phyloP scores from a whole-genome alignment of 257 asterid genomes.

The Ajuga chamaepitys region DNA sequence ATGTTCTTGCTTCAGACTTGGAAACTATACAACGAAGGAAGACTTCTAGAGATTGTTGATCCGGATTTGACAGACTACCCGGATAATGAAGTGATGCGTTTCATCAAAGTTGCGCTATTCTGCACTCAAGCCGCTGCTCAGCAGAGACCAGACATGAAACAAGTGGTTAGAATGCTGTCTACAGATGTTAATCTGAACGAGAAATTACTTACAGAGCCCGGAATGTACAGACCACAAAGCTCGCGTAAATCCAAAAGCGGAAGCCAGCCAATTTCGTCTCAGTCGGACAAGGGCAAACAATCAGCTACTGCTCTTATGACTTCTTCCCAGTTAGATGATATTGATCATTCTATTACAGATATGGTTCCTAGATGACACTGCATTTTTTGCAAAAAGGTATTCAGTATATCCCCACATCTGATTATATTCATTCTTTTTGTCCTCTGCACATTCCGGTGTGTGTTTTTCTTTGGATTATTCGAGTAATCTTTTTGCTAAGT shows the following conservation, averaged over 20 bases:
- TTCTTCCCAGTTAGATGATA: conserved; percentile 24
- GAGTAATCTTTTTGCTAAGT: too few species aligned
- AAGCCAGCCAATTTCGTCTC: conserved; percentile 26
- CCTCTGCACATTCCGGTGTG: background rate
- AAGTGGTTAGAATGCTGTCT: conserved; percentile 66
- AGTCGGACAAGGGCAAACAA: conserved; percentile 22
- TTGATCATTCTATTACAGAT: conserved; percentile 25
- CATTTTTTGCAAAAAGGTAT: background rate
- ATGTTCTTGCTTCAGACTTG: conserved; percentile 47
- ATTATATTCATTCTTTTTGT: conserved; percentile 18
- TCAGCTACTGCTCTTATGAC: conserved; percentile 16
- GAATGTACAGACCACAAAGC: conserved; percentile 34
- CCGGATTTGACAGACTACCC: conserved; percentile 50
- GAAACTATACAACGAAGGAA: conserved; percentile 57
- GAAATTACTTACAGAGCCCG: conserved; percentile 48
- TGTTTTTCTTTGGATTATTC: background rate
- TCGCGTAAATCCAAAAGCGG: conserved; percentile 16
- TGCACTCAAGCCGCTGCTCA: conserved; percentile 71
- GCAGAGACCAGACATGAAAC: conserved; percentile 74
- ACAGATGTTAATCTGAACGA: conserved; percentile 52
- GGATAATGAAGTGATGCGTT: conserved; percentile 39
- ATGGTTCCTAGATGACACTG: conserved; percentile 62
- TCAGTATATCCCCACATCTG: background rate
- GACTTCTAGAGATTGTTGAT: conserved; percentile 56
- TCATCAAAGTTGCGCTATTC: conserved; percentile 56